Percentiles rank a stretch among this genome's conserved stretches.
These are phyloP conservation scores for Fusarium sp. DNA, from an alignment of 2,329 filamentous ascomycete species.

Conservation along the genomic window DNA sequence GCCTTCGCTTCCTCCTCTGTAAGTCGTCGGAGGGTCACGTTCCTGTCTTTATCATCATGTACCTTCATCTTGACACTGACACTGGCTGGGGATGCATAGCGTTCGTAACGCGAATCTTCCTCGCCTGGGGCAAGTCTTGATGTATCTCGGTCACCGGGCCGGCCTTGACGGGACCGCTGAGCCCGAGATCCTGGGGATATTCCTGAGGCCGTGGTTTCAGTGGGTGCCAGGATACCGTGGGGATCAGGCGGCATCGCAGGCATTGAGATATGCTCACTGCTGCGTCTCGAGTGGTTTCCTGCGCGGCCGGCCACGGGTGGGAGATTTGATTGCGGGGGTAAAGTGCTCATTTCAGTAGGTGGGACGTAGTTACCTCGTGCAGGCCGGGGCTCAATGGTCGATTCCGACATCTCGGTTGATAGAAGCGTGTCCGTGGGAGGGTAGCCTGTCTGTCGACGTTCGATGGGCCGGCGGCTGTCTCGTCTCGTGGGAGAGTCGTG, in stretches of 20 bases:
- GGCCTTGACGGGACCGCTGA: constrained; percentile 56
- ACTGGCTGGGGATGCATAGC: constrained; percentile 54
- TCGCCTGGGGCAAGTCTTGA: constrained; percentile 54
- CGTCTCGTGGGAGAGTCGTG: constrained; percentile 59
- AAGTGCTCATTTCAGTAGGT: constrained; percentile 34
- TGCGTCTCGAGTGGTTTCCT: constrained; percentile 53
- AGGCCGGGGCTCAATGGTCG: constrained; percentile 46
- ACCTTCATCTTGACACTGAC: constrained; percentile 69
- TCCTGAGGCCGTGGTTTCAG: constrained; percentile 44
- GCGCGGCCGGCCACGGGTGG: constrained; percentile 34
- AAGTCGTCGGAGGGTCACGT: constrained; percentile 68
- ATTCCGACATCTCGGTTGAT: constrained; percentile 50
- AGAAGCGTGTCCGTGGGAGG: constrained; percentile 39
- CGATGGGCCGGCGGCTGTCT: constrained; percentile 43
- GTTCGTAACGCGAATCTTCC: constrained; percentile 51
- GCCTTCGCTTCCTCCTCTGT: constrained; percentile 67
- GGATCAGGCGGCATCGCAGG: constrained; percentile 64
- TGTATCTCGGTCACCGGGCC: constrained; percentile 52
- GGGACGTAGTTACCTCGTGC: constrained; percentile 41
- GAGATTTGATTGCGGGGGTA: constrained; percentile 35
- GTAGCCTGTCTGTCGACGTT: constrained; percentile 45
- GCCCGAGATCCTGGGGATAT: constrained; percentile 48
- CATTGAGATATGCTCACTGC: constrained; percentile 56
- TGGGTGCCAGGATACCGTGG: constrained; percentile 50
- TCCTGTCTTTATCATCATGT: constrained; percentile 67